phyloP scores from a whole-genome alignment of 2,329 filamentous ascomycete genomes.

The Pseudogymnoascus sp. region DNA sequence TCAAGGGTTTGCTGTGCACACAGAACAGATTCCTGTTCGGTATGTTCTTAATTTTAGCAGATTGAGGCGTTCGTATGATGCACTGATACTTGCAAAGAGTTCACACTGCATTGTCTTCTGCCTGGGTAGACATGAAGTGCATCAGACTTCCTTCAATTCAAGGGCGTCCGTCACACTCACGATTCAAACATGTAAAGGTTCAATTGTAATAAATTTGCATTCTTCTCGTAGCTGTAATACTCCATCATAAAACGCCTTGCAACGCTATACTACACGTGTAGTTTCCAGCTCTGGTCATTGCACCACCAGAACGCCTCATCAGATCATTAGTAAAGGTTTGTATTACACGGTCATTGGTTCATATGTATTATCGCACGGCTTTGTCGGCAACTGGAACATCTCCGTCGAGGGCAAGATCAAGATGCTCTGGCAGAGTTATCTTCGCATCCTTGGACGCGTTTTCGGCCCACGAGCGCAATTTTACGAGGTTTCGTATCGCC shows the following conservation, averaged over 20 bases:
- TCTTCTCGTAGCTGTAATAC: not conserved
- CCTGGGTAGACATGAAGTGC: not conserved
- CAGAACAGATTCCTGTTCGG: not conserved
- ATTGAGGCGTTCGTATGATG: not conserved
- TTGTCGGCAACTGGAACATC: conserved; percentile 14
- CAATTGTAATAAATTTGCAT: not conserved
- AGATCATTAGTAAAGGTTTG: not conserved
- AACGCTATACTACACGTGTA: not conserved
- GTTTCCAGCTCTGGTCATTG: not conserved
- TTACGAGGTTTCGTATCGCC: conserved; percentile 72
- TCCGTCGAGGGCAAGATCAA: conserved; percentile 27
- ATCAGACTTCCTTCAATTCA: not conserved
- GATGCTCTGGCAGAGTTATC: conserved; percentile 26
- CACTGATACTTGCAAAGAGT: too few relatives aligned
- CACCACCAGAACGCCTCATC: not conserved
- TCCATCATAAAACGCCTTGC: not conserved
- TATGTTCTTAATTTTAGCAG: not conserved
- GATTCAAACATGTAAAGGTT: not conserved
- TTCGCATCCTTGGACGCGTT: conserved; percentile 27
- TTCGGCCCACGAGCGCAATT: conserved; percentile 80
- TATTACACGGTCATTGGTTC: conserved; percentile 5
- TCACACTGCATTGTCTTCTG: not conserved
- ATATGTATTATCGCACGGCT: conserved; percentile 2
- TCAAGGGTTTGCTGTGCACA: not conserved
- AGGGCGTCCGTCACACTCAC: not conserved